Evolutionary conservation across 495 filamentous ascomycete species (phyloP).

Genomic region (Xylaria curta): DNA sequence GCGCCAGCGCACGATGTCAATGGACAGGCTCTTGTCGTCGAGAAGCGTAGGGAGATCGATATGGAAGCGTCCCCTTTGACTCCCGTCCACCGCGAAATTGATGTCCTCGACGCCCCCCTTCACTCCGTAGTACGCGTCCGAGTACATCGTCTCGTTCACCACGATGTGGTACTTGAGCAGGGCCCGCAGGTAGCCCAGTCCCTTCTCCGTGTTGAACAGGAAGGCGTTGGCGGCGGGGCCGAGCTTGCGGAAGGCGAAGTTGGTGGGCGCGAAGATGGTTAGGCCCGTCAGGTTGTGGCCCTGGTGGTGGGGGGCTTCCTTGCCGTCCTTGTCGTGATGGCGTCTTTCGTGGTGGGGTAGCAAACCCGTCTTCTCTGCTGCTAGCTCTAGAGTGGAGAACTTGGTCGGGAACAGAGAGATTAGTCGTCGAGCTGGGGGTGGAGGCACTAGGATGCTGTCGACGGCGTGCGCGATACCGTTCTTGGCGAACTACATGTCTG

Average conservation of each 20-base stretch:
- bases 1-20: conserved; percentile 71
- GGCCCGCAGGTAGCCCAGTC: conserved; percentile 72
- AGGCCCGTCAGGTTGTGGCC: conserved; percentile 44
- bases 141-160: conserved; percentile 76
- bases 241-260: conserved; percentile 74
- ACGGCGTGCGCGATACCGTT: conserved; percentile 86
- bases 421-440: conserved; percentile 63
- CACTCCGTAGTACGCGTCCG: conserved; percentile 72
- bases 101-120: conserved; percentile 26
- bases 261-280: conserved; percentile 78
- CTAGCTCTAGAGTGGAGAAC: conserved; percentile 80
- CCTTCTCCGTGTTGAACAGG: conserved; percentile 71
- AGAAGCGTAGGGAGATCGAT: conserved; percentile 73
- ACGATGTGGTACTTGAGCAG: conserved; percentile 82
- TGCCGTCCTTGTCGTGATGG: conserved; percentile 25
- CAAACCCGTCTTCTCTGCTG: conserved; percentile 72
- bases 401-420: conserved; percentile 71
- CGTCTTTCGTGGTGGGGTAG: conserved; percentile 39
- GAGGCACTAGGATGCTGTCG: conserved; percentile 74
- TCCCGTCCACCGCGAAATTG: conserved; percentile 22
- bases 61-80: conserved; percentile 48
- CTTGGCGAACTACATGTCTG: conserved; percentile 37
- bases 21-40: conserved; percentile 60
- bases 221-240: conserved; percentile 75
- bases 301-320: conserved; percentile 27